These are phyloP conservation scores for Fusarium sp. DNA, from an alignment of 2,329 filamentous ascomycete genomes.

Conservation along the genomic window DNA sequence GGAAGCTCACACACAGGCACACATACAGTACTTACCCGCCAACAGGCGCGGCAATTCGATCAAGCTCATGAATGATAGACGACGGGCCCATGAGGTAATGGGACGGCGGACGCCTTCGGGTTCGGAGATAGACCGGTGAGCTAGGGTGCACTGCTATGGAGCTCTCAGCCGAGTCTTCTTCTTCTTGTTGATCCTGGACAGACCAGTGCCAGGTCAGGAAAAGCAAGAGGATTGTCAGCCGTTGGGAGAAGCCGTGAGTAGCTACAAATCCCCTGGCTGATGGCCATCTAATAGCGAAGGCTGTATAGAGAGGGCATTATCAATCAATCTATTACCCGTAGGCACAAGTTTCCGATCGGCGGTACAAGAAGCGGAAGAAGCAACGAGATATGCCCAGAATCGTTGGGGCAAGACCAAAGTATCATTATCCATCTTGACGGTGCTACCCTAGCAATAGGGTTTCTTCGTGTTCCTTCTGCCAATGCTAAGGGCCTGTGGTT, in stretches of 20 bases:
- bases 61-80: constrained; percentile 12
- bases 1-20: constrained; percentile 22
- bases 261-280: constrained; percentile 25
- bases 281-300: constrained; percentile 39
- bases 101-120: constrained; percentile 30
- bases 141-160: constrained; percentile 41
- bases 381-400: constrained; percentile 27
- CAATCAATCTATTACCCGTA: constrained; percentile 9
- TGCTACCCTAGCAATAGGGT: constrained; percentile 20
- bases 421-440: constrained; percentile 17
- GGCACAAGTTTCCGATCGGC: constrained; percentile 35
- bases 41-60: constrained; percentile 36
- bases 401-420: constrained; percentile 25
- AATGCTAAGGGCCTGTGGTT: not conserved
- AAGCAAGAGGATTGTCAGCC: constrained; percentile 42
- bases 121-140: constrained; percentile 40
- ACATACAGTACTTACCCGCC: constrained; percentile 13
- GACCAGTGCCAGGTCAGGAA: constrained; percentile 38
- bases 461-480: constrained; percentile 24
- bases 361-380: constrained; percentile 30
- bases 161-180: constrained; percentile 40
- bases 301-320: constrained; percentile 19
- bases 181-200: constrained; percentile 41
- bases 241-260: constrained; percentile 35
- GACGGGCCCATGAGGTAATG: constrained; percentile 17